Base-by-base conservation (phyloP, 495 filamentous ascomycete genomes). In the Aspergillus bridgeri region DNA sequence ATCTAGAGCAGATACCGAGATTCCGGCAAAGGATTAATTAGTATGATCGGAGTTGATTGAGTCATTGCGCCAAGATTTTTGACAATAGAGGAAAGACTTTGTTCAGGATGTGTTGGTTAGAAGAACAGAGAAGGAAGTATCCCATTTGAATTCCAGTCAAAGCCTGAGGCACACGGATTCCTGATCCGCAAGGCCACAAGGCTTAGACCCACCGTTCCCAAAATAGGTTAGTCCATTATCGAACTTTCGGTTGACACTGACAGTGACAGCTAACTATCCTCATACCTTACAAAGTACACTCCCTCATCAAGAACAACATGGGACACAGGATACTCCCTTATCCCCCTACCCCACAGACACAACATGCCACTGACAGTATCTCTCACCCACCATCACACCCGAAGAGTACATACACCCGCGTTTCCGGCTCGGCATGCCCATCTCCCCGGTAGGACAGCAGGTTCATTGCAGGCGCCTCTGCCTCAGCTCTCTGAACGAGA, bases 361-460 rank as follows among this genome's bases (percentile, higher is more conserved):
- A 38, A 38, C 33, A 38, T 38, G n/a, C n/a, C n/a, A n/a, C n/a
- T n/a, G 33, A 38, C 33, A 38, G 33, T 15, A 38, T 38, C 33
- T 38, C 1, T 38, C 33, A 15, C 3, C 33, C 33, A 38, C 33
- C 33, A 38, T 48, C 19, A 24, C 46, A 48, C 46, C 46, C 46
- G 46, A 38, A 38, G 46, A 20, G 46, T 20, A 48, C 46, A 22
- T 48, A 48, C 46, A 21, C 17, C 20, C 23, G 23, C 46, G 20
- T 48, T n/a, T 17, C 47, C 47, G 13, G 47, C 27, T 9, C 47
- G 18, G 24, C 20, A 48, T 48, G 47, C 18, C 38, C 13, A 15
- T 38, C 53, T 48, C 42, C 53, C 23, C 53, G 24, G 44, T 46
- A n/a, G 8, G 33, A 50, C 46, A 20, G 27, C 17, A 21, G 15